phyloP scores from a whole-genome alignment of 1,139 yeast genomes.

The Yamadazyma dushanensis region DNA sequence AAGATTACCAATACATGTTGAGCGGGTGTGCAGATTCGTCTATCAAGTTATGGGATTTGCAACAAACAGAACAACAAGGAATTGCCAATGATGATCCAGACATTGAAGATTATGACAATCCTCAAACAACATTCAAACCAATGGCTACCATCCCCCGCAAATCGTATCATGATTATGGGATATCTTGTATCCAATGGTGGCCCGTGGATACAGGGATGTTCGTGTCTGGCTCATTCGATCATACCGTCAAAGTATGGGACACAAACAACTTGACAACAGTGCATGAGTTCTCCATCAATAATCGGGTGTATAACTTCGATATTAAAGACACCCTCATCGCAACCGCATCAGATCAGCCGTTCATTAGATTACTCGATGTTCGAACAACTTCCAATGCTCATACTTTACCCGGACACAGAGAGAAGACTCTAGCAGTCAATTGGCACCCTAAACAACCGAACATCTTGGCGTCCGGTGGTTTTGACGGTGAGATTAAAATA shows the following conservation, averaged over 20 bases:
- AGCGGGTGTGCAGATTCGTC: slow-evolving; percentile 81
- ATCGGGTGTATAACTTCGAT: slow-evolving; percentile 56
- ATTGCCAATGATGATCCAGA: slow-evolving; percentile 6
- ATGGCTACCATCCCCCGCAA: slow-evolving; percentile 53
- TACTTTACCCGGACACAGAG: slow-evolving; percentile 63
- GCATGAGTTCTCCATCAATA: slow-evolving; percentile 58
- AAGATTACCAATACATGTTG: slow-evolving; percentile 50
- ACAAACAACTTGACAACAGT: slow-evolving; percentile 63
- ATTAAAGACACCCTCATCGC: slow-evolving; percentile 59
- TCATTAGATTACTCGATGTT: slow-evolving; percentile 69
- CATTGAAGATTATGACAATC: slow-evolving; percentile 27
- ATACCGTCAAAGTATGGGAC: slow-evolving; percentile 80
- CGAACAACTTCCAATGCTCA: slow-evolving; percentile 71
- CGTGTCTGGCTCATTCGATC: slow-evolving; percentile 79
- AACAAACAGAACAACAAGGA: slow-evolving; percentile 6
- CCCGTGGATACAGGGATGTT: slow-evolving; percentile 86
- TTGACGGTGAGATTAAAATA: slow-evolving; percentile 64
- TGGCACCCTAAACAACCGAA: slow-evolving; percentile 75
- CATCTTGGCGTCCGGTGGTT: slow-evolving; percentile 72
- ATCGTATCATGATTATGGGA: slow-evolving; percentile 67
- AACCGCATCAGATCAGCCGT: slow-evolving; percentile 69
- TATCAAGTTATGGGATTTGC: slow-evolving; percentile 58
- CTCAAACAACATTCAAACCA: slow-evolving; percentile 21
- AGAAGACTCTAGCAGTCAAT: slow-evolving; percentile 61
- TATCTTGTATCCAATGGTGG: slow-evolving; percentile 85